These are phyloP conservation scores for Nepenthes mirabilis DNA, from an alignment of 148 eudicot species.

Conservation along the genomic window DNA sequence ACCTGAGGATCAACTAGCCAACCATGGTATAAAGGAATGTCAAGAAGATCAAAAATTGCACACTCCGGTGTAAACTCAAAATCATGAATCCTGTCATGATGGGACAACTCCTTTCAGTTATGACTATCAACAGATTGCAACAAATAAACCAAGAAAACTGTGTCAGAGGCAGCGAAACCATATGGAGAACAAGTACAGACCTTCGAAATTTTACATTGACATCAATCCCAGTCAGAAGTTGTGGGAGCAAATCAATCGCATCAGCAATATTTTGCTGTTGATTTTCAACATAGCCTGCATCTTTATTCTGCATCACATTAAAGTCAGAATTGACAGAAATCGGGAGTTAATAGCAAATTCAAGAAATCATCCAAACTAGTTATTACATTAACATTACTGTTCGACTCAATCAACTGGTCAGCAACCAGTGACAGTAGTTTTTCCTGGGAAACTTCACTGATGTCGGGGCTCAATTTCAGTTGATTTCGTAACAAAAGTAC, in stretches of 20 bases:
- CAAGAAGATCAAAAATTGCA: constrained; percentile 88
- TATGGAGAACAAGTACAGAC: constrained; percentile 19
- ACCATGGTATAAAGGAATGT: constrained; percentile 90
- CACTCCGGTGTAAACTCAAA: constrained; percentile 95
- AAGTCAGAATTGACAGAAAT: constrained; percentile 8
- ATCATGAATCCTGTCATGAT: constrained; percentile 64
- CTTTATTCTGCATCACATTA: constrained; percentile 55
- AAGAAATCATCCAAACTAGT: constrained; percentile 2
- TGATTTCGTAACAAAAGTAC: constrained; percentile 71
- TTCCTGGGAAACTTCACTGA: constrained; percentile 81
- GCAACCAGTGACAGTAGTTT: constrained; percentile 88
- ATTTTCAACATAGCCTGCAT: constrained; percentile 70
- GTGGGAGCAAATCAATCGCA: constrained; percentile 90
- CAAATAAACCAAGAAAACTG: neutral
- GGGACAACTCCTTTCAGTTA: neutral
- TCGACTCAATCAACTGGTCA: constrained; percentile 73
- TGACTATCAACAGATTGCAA: neutral
- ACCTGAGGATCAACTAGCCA: constrained; percentile 99
- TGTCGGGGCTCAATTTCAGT: constrained; percentile 59
- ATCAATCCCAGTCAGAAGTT: constrained; percentile 94
- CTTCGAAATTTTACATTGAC: constrained; percentile 80
- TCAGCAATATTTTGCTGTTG: constrained; percentile 84
- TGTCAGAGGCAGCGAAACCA: neutral
- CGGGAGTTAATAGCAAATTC: neutral
- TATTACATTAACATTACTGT: constrained; percentile 63